phyloP scores from a whole-genome alignment of 1,284 basidiomycete genomes.

The Ceratobasidium papillatum region DNA sequence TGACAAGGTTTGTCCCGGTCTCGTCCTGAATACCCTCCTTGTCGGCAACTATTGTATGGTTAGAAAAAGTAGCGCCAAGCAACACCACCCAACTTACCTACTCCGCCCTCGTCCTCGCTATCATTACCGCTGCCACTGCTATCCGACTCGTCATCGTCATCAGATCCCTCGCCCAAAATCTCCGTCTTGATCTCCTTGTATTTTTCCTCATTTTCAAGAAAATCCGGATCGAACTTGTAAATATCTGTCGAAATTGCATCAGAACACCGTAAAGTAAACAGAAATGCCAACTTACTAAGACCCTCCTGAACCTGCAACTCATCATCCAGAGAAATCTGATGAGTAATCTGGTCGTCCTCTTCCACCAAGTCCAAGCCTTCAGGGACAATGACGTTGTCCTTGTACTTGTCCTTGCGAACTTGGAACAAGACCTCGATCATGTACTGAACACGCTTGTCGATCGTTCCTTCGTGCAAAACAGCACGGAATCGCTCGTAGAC shows the following conservation, averaged over 20 bases:
- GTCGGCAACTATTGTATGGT: constrained; percentile 59
- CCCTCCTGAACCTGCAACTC: constrained; percentile 94
- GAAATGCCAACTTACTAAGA: constrained; percentile 70
- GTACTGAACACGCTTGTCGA: constrained; percentile 97
- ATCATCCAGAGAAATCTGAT: constrained; percentile 90
- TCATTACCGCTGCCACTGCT: constrained; percentile 57
- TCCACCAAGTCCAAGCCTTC: constrained; percentile 97
- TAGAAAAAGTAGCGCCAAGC: constrained; percentile 14
- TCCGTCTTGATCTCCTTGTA: constrained; percentile 92
- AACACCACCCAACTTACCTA: constrained; percentile 46
- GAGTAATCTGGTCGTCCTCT: constrained; percentile 97
- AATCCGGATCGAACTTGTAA: constrained; percentile 94
- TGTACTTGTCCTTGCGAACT: constrained; percentile 97
- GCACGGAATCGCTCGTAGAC: constrained; percentile 97
- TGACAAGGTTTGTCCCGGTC: constrained; percentile 95
- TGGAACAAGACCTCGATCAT: constrained; percentile 99
- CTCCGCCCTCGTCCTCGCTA: constrained; percentile 63
- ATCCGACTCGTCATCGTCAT: constrained; percentile 56
- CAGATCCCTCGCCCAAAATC: constrained; percentile 85
- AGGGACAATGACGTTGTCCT: constrained; percentile 94
- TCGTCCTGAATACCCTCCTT: constrained; percentile 93
- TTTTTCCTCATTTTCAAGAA: constrained; percentile 90
- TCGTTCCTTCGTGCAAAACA: constrained; percentile 92
- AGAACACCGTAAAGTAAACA: background rate
- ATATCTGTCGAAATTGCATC: constrained; percentile 67